These are phyloP conservation scores for Yamadazyma diospyri DNA, from an alignment of 1,139 yeast species.

Conservation along the genomic window DNA sequence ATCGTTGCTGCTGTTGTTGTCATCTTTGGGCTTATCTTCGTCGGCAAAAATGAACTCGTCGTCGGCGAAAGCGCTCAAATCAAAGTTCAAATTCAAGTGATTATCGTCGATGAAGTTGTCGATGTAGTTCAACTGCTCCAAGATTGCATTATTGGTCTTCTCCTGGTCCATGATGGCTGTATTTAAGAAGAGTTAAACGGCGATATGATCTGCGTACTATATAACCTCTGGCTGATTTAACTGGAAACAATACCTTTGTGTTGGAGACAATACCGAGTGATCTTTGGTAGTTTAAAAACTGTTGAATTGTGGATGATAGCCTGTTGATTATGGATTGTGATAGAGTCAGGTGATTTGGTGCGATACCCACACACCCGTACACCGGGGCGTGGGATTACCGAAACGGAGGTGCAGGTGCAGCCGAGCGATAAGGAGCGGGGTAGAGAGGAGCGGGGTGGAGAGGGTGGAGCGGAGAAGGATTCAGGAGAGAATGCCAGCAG, in stretches of 20 bases:
- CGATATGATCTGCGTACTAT: slow-evolving; percentile 1
- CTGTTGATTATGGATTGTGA: background rate
- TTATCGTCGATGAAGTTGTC: slow-evolving; percentile 65
- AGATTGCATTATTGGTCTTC: slow-evolving; percentile 39
- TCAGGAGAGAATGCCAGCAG: no score
- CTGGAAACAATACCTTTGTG: no score
- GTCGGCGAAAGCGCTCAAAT: slow-evolving; percentile 77
- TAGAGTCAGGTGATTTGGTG: slow-evolving; percentile 6
- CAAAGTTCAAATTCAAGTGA: slow-evolving; percentile 68
- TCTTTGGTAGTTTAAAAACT: no score
- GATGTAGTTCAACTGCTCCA: slow-evolving; percentile 74
- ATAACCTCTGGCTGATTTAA: background rate
- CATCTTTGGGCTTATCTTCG: slow-evolving; percentile 55
- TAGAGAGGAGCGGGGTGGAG: no score
- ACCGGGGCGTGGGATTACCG: no score
- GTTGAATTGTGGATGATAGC: no score
- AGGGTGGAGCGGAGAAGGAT: no score
- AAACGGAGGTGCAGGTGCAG: no score
- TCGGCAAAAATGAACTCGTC: slow-evolving; percentile 76
- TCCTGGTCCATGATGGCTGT: slow-evolving; percentile 13
- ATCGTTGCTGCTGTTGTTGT: slow-evolving; percentile 1
- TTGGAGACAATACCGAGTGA: background rate
- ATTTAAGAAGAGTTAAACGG: no score
- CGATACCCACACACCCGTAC: no score
- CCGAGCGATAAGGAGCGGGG: no score